Evolutionary conservation across 208 protist species (phyloP).

Genomic region (Trypanosoma scelopori): DNA sequence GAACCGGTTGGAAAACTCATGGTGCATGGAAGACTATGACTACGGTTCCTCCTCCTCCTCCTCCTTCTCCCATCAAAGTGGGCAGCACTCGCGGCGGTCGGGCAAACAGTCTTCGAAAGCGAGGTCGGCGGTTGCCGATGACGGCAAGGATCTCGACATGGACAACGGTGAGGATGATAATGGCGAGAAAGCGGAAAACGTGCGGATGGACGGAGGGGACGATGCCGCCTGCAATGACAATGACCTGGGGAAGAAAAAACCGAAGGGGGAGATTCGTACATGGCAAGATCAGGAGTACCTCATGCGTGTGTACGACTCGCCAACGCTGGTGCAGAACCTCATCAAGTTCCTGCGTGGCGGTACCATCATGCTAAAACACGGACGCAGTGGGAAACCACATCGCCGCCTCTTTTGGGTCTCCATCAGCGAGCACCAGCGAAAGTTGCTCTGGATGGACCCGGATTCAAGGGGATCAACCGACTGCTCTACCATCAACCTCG

Average conservation of each 20-base stretch:
- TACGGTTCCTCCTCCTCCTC: too few species aligned
- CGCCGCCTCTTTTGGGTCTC: slow-evolving; percentile 86
- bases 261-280: slow-evolving; percentile 25
- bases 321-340: slow-evolving; percentile 80
- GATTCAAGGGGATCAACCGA: slow-evolving; percentile 37
- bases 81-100: too few species aligned
- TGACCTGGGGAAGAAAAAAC: slow-evolving; percentile 8
- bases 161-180: background rate
- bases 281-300: slow-evolving; percentile 60
- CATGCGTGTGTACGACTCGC: slow-evolving; percentile 87
- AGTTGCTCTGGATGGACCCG: slow-evolving; percentile 82
- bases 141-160: too few species aligned
- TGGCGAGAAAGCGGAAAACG: background rate
- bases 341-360: slow-evolving; percentile 82
- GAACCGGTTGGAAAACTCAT: too few species aligned
- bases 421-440: slow-evolving; percentile 33
- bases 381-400: slow-evolving; percentile 88
- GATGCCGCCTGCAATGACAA: background rate
- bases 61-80: too few species aligned
- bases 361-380: slow-evolving; percentile 90
- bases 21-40: too few species aligned
- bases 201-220: background rate
- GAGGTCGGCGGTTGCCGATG: too few species aligned
- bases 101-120: too few species aligned
- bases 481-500: slow-evolving; percentile 64